Evolutionary conservation across 305 asterid species (phyloP), one percentile per base, ranked within the genome.

Genomic region (Fraxinus nigra): DNA sequence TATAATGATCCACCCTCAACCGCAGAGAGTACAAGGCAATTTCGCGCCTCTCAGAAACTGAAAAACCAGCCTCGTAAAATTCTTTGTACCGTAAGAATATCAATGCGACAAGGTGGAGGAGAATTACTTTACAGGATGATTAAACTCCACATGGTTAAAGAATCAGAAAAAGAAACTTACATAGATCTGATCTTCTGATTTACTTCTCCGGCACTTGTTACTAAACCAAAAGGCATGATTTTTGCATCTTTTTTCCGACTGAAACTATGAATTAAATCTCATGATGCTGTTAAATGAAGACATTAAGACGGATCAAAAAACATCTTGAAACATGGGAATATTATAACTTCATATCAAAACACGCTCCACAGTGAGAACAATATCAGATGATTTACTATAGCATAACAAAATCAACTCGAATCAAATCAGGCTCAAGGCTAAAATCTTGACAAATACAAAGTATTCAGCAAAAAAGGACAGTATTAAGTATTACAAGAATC

Each of bases 141-240:
- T 56, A 20, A 76, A 63, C 10, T 4, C 76, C 24, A 75, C 2
- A 20, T 18, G 51, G 10, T 4, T 14, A 13, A 11, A 20, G 65
- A 78, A 83, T 51, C 46, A 28, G 78, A 61, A 22, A 9, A 30
- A n/a, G 73, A 70, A 81, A 79, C 82, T 73, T 89, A 95, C 98
- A 85, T 87, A 90, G 74, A 75, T 88, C 78, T 91, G 97, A 78
- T 94, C 99, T 82, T 94, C 97, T 0, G 97, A 94, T 86, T 90
- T 95, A 97, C 97, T 95, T 82, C 89, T 83, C 75, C 88, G 10
- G 20, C 88, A 88, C 87, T 87, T 89, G 84, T 87, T 86, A 86
- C 92, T 76, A 88, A 76, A 83, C 89, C 87, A 74, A 87, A 87
- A 32, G 89, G 89, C 90, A 86, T 83, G 87, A 33, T 81, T 73